Evolutionary conservation across 1,284 basidiomycete species (phyloP), one percentile per base, ranked within the genome.

Genomic region (Singerocomus rubriflavus): DNA sequence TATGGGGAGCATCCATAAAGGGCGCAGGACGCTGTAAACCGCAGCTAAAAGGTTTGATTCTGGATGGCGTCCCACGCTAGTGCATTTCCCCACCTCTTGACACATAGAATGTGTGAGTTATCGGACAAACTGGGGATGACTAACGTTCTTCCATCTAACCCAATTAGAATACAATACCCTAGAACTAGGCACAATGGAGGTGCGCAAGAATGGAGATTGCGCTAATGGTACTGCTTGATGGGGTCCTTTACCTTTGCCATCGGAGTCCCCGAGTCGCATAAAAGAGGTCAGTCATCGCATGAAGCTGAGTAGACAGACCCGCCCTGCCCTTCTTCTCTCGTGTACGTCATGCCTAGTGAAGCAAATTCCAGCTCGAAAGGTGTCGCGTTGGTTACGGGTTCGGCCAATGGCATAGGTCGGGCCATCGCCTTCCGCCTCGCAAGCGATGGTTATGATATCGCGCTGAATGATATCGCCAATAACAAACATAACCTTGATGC

Each of bases 381-480:
- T 10, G 54, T 65, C 32, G 72, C 66, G 16, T 51, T 73, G 13
- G 61, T 73, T 27, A 73, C 72, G 31, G 73, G 71, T 29, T 64
- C 66, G 0, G 62, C 60, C 6, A 65, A 54, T 41, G 72, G 72
- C 13, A 73, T 74, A 31, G 72, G 72, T n/a, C 59, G 59, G 2
- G 53, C 55, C 12, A 71, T 73, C 16, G 66, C 70, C 13, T 48
- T 68, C 12, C 59, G 62, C n/a, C 62, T 73, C 9, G 71, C 71
- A 6, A 51, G 53, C 11, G 69, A 73, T 31, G 73, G 72, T 3
- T 73, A 70, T 36, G 65, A 72, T 30, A 51, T 74, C 10, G 69
- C 59, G 3, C 37, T 74, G 8, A 73, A 69, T 48, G 71, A 73
- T 46, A 47, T 73, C 5, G 29, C 51, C 12, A 37, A 33, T 2